These are phyloP conservation scores for Xylariaceae sp. DNA, from an alignment of 2,329 filamentous ascomycete genomes.

Conservation along the genomic window DNA sequence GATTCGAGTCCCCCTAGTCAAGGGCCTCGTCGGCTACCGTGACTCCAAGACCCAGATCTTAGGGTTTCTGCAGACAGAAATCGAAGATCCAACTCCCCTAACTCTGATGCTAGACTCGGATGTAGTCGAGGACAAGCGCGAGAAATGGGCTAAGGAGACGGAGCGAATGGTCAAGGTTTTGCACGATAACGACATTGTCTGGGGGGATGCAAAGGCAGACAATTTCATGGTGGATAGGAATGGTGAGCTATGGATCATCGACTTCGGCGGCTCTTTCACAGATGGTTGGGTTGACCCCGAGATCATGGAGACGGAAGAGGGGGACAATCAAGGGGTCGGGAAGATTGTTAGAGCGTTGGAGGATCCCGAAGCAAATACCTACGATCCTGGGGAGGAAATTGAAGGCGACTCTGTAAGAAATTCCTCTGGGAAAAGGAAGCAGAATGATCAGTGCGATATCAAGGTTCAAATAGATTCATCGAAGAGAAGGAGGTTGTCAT, in stretches of 20 bases:
- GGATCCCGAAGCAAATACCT: conserved; percentile 5
- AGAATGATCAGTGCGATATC: background rate
- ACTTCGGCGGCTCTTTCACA: conserved; percentile 28
- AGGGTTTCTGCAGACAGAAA: conserved; percentile 5
- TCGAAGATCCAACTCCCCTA: conserved; percentile 6
- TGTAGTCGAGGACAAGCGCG: conserved; percentile 6
- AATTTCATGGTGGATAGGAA: conserved; percentile 33
- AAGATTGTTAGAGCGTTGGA: conserved; percentile 17
- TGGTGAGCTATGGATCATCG: conserved; percentile 32
- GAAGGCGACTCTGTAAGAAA: no score
- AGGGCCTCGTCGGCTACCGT: conserved; percentile 3
- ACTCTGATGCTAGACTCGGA: conserved; percentile 7
- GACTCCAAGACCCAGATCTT: conserved; percentile 4
- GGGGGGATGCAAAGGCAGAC: conserved; percentile 35
- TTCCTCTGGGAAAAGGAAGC: no score
- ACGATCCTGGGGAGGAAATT: conserved; percentile 2
- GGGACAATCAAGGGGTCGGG: conserved; percentile 26
- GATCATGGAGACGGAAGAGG: conserved; percentile 28
- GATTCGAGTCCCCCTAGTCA: conserved; percentile 3
- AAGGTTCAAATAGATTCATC: no score
- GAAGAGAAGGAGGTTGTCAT: no score
- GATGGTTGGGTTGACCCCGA: conserved; percentile 31
- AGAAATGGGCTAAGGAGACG: conserved; percentile 5
- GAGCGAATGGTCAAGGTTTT: conserved; percentile 15
- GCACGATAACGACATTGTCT: conserved; percentile 29